phyloP scores from a whole-genome alignment of 2,329 filamentous ascomycete species.

The Amauroascus niger region DNA sequence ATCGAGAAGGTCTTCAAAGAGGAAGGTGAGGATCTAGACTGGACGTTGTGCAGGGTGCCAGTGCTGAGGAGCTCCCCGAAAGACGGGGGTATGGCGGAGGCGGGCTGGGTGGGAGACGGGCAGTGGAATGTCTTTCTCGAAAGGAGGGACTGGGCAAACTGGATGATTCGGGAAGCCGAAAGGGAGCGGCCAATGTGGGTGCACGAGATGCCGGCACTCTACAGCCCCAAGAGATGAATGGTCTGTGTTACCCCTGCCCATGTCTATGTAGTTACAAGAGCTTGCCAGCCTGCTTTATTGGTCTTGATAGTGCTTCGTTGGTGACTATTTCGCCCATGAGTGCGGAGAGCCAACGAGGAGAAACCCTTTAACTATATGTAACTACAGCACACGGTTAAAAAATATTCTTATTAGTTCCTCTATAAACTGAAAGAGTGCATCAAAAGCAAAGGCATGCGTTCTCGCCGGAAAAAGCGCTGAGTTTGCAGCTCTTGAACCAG shows the following conservation, averaged over 20 bases:
- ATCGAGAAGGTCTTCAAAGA: slow-evolving; percentile 15
- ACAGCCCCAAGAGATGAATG: slow-evolving; percentile 2
- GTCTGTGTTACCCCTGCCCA: not conserved
- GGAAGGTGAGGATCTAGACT: slow-evolving; percentile 15
- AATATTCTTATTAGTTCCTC: too few species aligned
- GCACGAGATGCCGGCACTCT: slow-evolving; percentile 16
- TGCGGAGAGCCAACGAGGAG: too few species aligned
- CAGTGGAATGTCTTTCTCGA: slow-evolving; percentile 13
- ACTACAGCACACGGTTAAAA: too few species aligned
- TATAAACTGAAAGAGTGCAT: too few species aligned
- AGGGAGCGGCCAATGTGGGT: slow-evolving; percentile 15
- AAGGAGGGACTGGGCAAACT: slow-evolving; percentile 17
- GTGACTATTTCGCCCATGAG: too few species aligned
- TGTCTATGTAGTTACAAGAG: not conserved
- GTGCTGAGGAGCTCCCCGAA: slow-evolving; percentile 10
- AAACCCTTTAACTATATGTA: too few species aligned
- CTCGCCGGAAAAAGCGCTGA: too few species aligned
- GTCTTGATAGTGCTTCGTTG: too few species aligned
- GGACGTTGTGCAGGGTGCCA: slow-evolving; percentile 16
- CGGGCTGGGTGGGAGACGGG: slow-evolving; percentile 17
- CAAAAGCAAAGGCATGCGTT: too few species aligned
- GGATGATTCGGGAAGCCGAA: slow-evolving; percentile 18
- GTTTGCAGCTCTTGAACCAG: too few species aligned
- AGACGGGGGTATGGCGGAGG: slow-evolving; percentile 13
- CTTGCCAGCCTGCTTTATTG: too few species aligned